Conservation (phyloP, 2,329 filamentous ascomycete genomes). For the Aspergillus tamarii region DNA sequence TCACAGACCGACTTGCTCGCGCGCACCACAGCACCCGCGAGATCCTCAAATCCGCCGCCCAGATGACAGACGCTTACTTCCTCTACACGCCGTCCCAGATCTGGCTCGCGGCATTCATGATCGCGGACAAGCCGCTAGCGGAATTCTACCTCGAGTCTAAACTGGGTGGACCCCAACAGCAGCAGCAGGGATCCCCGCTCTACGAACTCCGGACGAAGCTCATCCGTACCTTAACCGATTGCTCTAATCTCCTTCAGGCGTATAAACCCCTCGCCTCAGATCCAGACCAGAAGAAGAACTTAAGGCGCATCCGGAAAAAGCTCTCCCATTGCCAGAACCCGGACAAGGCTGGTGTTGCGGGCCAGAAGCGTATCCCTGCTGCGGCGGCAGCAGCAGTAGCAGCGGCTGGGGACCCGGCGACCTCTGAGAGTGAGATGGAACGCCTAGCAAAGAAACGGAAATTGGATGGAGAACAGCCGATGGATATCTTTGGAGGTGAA, state of each 20-base stretch:
- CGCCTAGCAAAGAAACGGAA: conserved; percentile 46
- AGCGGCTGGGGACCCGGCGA: conserved; percentile 26
- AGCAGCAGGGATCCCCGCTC: conserved; percentile 26
- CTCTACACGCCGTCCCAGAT: conserved; percentile 94
- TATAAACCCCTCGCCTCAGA: conserved; percentile 44
- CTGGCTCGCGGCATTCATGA: conserved; percentile 77
- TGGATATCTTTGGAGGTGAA: conserved; percentile 43
- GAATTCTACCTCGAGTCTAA: conserved; percentile 51
- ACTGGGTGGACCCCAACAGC: conserved; percentile 31
- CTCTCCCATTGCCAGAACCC: conserved; percentile 53
- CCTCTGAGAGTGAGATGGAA: conserved; percentile 41
- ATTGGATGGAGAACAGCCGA: conserved; percentile 33
- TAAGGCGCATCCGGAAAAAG: conserved; percentile 53
- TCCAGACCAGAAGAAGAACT: conserved; percentile 44
- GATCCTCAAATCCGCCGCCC: conserved; percentile 75
- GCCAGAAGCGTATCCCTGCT: conserved; percentile 46
- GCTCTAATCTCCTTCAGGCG: conserved; percentile 42
- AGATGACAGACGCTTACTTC: conserved; percentile 95
- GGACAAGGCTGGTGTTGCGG: conserved; percentile 48
- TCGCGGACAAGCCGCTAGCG: conserved; percentile 65
- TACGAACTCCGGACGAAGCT: conserved; percentile 43
- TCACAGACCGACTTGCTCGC: conserved; percentile 54
- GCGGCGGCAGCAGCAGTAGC: conserved; percentile 28
- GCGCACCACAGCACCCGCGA: conserved; percentile 76
- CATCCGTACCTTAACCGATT: conserved; percentile 40